Evolutionary conservation across 768 basidiomycete species (phyloP).

Genomic region (Guyanaporus albipodus): DNA sequence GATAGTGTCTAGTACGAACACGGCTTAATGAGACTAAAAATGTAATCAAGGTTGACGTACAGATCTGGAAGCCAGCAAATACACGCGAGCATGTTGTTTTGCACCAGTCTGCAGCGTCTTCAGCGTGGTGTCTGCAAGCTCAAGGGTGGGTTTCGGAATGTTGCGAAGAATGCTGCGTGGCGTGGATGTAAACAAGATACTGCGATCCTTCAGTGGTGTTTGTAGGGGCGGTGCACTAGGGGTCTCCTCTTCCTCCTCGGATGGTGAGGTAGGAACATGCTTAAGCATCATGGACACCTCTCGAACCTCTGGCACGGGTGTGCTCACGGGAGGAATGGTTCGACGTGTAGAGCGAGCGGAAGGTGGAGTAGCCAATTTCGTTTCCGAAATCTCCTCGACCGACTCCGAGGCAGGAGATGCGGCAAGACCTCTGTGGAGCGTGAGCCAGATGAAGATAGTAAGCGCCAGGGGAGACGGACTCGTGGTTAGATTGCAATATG

Average conservation of each 20-base stretch:
- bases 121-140: slow-evolving; percentile 21
- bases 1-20: slow-evolving; percentile 50
- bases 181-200: slow-evolving; percentile 19
- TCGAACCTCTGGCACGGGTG: slow-evolving; percentile 47
- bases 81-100: slow-evolving; percentile 15
- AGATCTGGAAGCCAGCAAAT: slow-evolving; percentile 25
- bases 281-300: slow-evolving; percentile 54
- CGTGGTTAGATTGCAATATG: slow-evolving; percentile 15
- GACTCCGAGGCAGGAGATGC: slow-evolving; percentile 16
- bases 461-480: slow-evolving; percentile 8
- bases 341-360: slow-evolving; percentile 23
- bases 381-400: slow-evolving; percentile 12
- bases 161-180: slow-evolving; percentile 26
- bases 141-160: slow-evolving; percentile 19
- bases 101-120: slow-evolving; percentile 19
- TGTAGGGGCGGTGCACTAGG: not conserved
- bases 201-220: slow-evolving; percentile 20
- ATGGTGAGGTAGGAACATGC: slow-evolving; percentile 39
- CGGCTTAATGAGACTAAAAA: not conserved
- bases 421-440: slow-evolving; percentile 10
- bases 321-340: slow-evolving; percentile 33
- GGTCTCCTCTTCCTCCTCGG: slow-evolving; percentile 16
- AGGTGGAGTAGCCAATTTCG: slow-evolving; percentile 14
- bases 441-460: not conserved
- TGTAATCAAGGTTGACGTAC: slow-evolving; percentile 13